These are phyloP conservation scores for Colletotrichum caudatum DNA, from an alignment of 2,329 filamentous ascomycete species.

Conservation along the genomic window DNA sequence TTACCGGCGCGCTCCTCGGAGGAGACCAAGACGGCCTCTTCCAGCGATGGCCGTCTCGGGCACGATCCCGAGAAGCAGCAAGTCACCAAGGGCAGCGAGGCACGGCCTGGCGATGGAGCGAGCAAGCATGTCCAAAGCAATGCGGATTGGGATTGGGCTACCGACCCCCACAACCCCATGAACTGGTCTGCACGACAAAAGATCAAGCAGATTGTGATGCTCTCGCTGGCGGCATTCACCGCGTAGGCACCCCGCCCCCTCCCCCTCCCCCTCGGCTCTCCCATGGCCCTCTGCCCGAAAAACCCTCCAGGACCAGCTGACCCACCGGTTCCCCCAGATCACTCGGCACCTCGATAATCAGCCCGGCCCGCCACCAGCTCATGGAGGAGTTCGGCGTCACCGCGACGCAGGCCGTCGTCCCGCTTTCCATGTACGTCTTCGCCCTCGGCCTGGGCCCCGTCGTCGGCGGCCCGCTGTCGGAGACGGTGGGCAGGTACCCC, in stretches of 20 bases:
- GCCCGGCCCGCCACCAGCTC: slow-evolving; percentile 59
- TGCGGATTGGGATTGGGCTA: slow-evolving; percentile 49
- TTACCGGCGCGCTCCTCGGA: background rate
- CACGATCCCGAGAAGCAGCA: background rate
- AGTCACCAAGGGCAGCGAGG: too few relatives aligned
- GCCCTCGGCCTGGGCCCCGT: slow-evolving; percentile 71
- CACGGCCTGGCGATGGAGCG: background rate
- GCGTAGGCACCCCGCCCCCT: slow-evolving; percentile 48
- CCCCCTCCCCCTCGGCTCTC: background rate
- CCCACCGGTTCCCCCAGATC: slow-evolving; percentile 54
- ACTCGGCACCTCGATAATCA: slow-evolving; percentile 66
- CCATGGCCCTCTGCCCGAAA: background rate
- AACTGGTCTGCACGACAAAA: slow-evolving; percentile 63
- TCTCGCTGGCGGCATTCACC: slow-evolving; percentile 55
- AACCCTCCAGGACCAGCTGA: slow-evolving; percentile 6
- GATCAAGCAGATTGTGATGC: slow-evolving; percentile 52
- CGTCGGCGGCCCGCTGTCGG: slow-evolving; percentile 69
- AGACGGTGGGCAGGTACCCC: slow-evolving; percentile 66
- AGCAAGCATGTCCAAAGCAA: background rate
- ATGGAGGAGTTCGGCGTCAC: slow-evolving; percentile 66
- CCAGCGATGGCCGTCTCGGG: background rate
- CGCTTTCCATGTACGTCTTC: slow-evolving; percentile 70
- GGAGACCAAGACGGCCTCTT: background rate
- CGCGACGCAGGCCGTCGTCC: slow-evolving; percentile 68
- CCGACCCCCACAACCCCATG: slow-evolving; percentile 60